Evolutionary conservation across 345 rosid genomes (phyloP).

Genomic region (Geranium brycei): DNA sequence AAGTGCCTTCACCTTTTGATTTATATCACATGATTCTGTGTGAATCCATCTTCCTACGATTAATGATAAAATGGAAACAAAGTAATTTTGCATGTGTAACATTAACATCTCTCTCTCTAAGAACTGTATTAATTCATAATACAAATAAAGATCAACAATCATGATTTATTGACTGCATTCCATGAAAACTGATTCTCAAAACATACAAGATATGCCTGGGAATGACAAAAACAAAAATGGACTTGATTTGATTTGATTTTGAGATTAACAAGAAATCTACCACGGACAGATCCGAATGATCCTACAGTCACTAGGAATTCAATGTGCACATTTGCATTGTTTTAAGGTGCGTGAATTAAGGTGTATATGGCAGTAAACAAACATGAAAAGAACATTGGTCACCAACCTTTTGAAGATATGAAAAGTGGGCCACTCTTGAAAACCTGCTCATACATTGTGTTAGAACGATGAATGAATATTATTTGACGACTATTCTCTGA

Average conservation of each 20-base stretch:
- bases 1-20: background rate
- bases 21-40: background rate
- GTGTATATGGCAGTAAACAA: background rate
- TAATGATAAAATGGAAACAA: background rate
- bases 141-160: background rate
- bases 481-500: background rate
- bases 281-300: background rate
- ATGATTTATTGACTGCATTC: too few species aligned
- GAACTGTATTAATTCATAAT: background rate
- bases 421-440: constrained; percentile 94
- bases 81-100: background rate
- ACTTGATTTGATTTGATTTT: too few species aligned
- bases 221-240: background rate
- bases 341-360: too few species aligned
- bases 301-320: background rate
- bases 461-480: background rate
- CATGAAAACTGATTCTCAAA: too few species aligned
- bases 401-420: constrained; percentile 95
- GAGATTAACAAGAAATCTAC: too few species aligned
- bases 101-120: background rate
- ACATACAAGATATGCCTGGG: background rate
- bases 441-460: constrained; percentile 37
- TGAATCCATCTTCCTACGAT: background rate
- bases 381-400: background rate
- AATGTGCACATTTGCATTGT: background rate